Evolutionary conservation across 208 protist genomes (phyloP).

Genomic region (Trypanosoma platydactyli): DNA sequence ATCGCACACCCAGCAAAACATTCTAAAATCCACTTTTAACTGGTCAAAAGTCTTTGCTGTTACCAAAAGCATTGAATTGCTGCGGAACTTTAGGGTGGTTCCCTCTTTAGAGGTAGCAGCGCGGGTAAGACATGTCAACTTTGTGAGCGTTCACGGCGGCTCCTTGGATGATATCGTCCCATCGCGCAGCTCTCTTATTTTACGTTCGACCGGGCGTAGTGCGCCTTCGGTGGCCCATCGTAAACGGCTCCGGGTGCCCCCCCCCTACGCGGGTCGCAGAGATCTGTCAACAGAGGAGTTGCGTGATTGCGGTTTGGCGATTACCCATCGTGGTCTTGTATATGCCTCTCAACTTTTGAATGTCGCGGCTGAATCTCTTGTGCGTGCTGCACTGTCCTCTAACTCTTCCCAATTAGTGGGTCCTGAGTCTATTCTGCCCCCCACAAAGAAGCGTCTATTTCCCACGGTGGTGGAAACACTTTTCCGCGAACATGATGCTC

Average conservation of each 20-base stretch:
- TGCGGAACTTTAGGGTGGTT: conserved; percentile 28
- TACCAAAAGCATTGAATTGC: conserved; percentile 16
- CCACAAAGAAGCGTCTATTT: conserved; percentile 48
- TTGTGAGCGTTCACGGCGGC: conserved; percentile 71
- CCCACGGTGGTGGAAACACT: conserved; percentile 62
- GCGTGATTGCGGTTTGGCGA: conserved; percentile 56
- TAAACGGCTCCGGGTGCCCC: conserved; percentile 8
- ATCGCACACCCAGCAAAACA: conserved; percentile 20
- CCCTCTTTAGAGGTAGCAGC: conserved; percentile 33
- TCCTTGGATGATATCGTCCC: conserved; percentile 73
- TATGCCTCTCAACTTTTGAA: conserved; percentile 72
- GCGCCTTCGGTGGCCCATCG: conserved; percentile 9
- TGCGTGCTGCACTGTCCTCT: conserved; percentile 51
- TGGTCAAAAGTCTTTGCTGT: conserved; percentile 6
- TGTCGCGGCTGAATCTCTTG: conserved; percentile 52
- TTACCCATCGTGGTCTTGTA: conserved; percentile 78
- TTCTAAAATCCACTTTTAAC: not conserved
- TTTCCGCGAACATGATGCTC: conserved; percentile 7
- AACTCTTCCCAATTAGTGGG: conserved; percentile 39
- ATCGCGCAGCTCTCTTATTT: conserved; percentile 46
- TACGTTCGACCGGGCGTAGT: conserved; percentile 41
- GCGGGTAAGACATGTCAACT: conserved; percentile 38
- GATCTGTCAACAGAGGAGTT: conserved; percentile 73
- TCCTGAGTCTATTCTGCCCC: conserved; percentile 33
- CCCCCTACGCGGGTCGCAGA: conserved; percentile 26